A percentile compares a stretch with the other conserved stretches of the same genome.
Conservation (phyloP, 2,329 filamentous ascomycete species). For the Diaporthe nobilis region DNA sequence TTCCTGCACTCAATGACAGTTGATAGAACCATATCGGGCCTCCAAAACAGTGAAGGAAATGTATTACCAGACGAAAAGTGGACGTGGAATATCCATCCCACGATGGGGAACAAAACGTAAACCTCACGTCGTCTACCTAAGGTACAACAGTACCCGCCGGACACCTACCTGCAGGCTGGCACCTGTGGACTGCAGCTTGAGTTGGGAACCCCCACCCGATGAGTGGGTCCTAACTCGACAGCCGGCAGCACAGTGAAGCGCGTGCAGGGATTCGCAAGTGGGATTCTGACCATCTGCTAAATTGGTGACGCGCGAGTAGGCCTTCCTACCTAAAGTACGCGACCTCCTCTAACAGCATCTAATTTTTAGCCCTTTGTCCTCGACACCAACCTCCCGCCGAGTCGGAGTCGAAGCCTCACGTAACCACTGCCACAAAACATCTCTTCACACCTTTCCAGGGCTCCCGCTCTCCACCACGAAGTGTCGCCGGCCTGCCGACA, state of each 20-base stretch:
- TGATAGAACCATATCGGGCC: background rate
- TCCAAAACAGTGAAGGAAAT: too few species aligned
- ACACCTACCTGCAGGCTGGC: background rate
- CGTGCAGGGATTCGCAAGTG: background rate
- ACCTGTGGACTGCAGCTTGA: background rate
- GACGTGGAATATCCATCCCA: background rate
- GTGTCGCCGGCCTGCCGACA: background rate
- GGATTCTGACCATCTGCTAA: background rate
- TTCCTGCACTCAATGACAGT: background rate
- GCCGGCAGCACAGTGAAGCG: conserved; percentile 4
- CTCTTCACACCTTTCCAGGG: background rate
- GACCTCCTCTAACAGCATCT: conserved; percentile 3
- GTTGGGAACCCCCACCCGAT: background rate
- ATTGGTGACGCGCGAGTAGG: conserved; percentile 25
- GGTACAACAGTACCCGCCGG: background rate
- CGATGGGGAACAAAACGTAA: background rate
- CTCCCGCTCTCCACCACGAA: background rate
- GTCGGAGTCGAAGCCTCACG: conserved; percentile 3
- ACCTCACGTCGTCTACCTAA: background rate
- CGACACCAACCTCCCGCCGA: conserved; percentile 11
- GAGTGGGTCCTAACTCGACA: background rate
- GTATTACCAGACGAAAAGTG: too few species aligned
- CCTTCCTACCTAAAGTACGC: background rate
- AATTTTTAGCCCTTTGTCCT: conserved; percentile 12
- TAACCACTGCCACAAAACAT: background rate